Evolutionary conservation across 108 stramenopile species (phyloP).

Genomic region (Pseudonitzschia delicatissima): DNA sequence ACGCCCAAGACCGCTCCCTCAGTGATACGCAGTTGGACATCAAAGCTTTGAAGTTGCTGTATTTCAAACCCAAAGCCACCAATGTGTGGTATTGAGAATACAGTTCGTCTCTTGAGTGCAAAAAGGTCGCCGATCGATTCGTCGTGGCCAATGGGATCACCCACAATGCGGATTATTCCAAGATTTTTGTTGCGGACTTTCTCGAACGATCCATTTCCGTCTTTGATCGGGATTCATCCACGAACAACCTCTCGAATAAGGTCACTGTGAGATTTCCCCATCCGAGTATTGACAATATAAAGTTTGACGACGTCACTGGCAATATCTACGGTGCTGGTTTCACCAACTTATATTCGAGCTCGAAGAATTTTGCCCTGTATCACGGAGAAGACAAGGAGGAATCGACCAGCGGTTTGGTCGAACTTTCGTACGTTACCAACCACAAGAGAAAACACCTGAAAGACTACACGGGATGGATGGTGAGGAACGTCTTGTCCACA

Average conservation of each 20-base stretch:
- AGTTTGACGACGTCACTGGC: constrained; percentile 1
- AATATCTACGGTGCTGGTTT: background rate
- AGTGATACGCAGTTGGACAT: no score
- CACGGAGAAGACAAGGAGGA: background rate
- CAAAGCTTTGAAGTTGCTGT: no score
- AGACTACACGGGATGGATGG: background rate
- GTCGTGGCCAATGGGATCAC: constrained; percentile 7
- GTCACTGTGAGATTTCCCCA: background rate
- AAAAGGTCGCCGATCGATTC: background rate
- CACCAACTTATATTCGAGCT: background rate
- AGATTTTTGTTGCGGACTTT: constrained; percentile 49
- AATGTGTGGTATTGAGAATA: constrained; percentile 9
- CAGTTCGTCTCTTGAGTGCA: background rate
- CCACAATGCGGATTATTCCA: constrained; percentile 3
- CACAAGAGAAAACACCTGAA: background rate
- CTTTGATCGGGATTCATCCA: constrained; percentile 2
- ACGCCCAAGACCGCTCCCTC: background rate
- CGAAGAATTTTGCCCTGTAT: background rate
- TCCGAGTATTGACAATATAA: background rate
- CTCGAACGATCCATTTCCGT: constrained; percentile 52
- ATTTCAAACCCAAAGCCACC: background rate
- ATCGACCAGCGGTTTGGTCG: background rate
- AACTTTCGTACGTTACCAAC: background rate
- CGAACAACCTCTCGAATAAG: background rate
- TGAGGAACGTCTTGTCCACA: background rate